Percentiles rank a stretch among this genome's conserved stretches.
Conservation (phyloP, 2,329 filamentous ascomycete species). For the Sarocladium strictum region DNA sequence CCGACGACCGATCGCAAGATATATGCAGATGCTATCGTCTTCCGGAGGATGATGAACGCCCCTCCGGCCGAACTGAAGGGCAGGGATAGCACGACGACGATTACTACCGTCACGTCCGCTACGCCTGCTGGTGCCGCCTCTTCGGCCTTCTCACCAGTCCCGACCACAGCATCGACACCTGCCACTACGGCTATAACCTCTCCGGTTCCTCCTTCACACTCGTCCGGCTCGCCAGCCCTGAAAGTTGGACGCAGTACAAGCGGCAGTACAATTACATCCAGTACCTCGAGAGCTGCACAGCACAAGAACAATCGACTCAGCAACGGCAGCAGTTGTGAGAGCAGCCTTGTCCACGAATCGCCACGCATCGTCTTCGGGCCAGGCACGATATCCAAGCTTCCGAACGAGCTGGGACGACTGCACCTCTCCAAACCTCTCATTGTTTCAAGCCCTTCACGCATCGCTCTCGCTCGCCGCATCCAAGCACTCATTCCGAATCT, state of each 20-base stretch:
- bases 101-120: conserved; percentile 2
- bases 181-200: neutral
- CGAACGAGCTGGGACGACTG: conserved; percentile 27
- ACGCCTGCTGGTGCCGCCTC: neutral
- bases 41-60: conserved; percentile 5
- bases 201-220: neutral
- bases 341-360: conserved; percentile 11
- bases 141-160: neutral
- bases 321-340: neutral
- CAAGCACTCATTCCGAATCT: conserved; percentile 27
- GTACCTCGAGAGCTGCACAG: conserved; percentile 2
- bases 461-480: conserved; percentile 26
- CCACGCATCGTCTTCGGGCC: conserved; percentile 30
- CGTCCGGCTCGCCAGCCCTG: neutral
- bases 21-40: neutral
- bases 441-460: conserved; percentile 31
- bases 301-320: neutral
- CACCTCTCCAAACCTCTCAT: conserved; percentile 28
- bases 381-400: conserved; percentile 25
- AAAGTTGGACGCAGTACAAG: neutral
- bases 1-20: neutral
- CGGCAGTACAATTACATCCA: neutral
- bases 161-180: neutral
- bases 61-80: neutral
- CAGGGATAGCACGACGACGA: conserved; percentile 7